Evolutionary conservation across 805 yeast genomes (phyloP).

Genomic region (Torulaspora indica): DNA sequence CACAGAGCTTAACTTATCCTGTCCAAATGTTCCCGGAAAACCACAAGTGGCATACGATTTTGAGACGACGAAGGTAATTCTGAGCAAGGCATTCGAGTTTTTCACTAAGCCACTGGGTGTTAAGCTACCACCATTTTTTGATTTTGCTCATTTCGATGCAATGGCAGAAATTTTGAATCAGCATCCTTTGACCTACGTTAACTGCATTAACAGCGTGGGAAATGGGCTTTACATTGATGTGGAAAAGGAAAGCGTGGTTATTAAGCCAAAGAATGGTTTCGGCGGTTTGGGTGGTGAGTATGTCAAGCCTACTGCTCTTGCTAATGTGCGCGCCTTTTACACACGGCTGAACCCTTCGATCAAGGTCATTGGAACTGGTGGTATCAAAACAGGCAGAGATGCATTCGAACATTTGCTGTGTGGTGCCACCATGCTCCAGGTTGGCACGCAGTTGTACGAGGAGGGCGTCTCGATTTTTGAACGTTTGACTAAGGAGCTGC

Average conservation of each 20-base stretch:
- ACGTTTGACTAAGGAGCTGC: slow-evolving; percentile 23
- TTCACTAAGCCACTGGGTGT: slow-evolving; percentile 33
- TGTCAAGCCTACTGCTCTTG: slow-evolving; percentile 34
- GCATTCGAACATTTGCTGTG: slow-evolving; percentile 34
- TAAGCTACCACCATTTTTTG: slow-evolving; percentile 34
- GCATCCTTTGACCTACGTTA: slow-evolving; percentile 30
- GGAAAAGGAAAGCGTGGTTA: slow-evolving; percentile 30
- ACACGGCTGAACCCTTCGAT: slow-evolving; percentile 30
- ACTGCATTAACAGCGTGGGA: slow-evolving; percentile 32
- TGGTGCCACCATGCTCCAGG: slow-evolving; percentile 34
- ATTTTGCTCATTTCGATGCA: slow-evolving; percentile 33
- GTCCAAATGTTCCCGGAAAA: slow-evolving; percentile 37
- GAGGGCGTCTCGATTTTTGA: slow-evolving; percentile 30
- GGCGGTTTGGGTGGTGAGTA: slow-evolving; percentile 36
- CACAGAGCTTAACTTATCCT: slow-evolving; percentile 31
- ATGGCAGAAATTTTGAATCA: slow-evolving; percentile 29
- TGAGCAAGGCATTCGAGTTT: slow-evolving; percentile 26
- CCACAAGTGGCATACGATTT: slow-evolving; percentile 35
- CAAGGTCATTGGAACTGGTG: slow-evolving; percentile 34
- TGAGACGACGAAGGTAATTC: slow-evolving; percentile 25
- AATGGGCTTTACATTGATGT: slow-evolving; percentile 32
- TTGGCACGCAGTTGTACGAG: slow-evolving; percentile 30
- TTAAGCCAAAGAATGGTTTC: slow-evolving; percentile 34
- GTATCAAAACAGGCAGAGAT: slow-evolving; percentile 31
- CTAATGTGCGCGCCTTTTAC: slow-evolving; percentile 34